These are phyloP conservation scores for Taphrina populina DNA, from an alignment of 1,139 yeast genomes.

Conservation along the genomic window DNA sequence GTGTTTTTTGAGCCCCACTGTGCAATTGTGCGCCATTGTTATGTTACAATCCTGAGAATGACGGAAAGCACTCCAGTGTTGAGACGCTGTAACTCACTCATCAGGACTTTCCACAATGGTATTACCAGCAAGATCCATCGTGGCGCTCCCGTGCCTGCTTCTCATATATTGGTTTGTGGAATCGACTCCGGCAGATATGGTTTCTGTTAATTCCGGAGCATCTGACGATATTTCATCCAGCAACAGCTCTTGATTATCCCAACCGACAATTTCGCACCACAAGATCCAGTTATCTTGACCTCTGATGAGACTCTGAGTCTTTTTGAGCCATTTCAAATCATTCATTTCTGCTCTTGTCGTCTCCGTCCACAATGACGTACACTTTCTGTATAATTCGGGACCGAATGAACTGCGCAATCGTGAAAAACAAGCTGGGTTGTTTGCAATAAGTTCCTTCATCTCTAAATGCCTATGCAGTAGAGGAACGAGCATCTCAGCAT, in stretches of 20 bases:
- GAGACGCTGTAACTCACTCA: too few species aligned
- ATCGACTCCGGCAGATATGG: too few species aligned
- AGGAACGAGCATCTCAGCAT: conserved; percentile 20
- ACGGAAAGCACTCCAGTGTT: too few species aligned
- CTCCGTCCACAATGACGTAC: conserved; percentile 15
- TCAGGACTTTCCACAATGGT: too few species aligned
- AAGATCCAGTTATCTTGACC: conserved; percentile 25
- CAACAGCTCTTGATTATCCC: conserved; percentile 17
- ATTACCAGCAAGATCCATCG: too few species aligned
- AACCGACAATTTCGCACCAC: conserved; percentile 30
- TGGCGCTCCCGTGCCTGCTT: too few species aligned
- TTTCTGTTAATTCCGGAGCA: too few species aligned
- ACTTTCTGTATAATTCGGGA: neutral
- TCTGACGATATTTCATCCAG: neutral
- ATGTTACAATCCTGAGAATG: too few species aligned
- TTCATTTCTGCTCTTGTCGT: conserved; percentile 19
- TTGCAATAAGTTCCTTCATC: conserved; percentile 18
- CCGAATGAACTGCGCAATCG: conserved; percentile 10
- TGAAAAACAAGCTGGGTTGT: conserved; percentile 3
- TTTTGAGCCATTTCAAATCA: conserved; percentile 18
- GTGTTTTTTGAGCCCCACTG: too few species aligned
- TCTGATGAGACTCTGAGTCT: conserved; percentile 8
- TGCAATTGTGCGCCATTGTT: too few species aligned
- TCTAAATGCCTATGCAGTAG: conserved; percentile 28
- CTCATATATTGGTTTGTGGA: too few species aligned